A percentile compares a stretch with the other conserved stretches of the same genome.
Evolutionary conservation across 2,329 filamentous ascomycete genomes (phyloP).

Genomic region (Nigrospora osmanthi): DNA sequence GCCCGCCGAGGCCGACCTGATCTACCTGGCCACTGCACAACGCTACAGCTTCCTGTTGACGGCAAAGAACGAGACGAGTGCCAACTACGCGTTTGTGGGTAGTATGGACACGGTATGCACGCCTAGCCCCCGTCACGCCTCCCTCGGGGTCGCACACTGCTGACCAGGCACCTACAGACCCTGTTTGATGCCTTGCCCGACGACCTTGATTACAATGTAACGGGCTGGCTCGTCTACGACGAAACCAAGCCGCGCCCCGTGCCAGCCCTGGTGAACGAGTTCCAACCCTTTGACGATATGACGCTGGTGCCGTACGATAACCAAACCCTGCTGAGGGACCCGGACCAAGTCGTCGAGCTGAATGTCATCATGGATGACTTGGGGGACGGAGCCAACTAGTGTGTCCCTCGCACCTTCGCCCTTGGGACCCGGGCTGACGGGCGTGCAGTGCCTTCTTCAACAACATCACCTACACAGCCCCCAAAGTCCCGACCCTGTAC

Average conservation of each 20-base stretch:
- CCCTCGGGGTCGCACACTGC: neutral
- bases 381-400: slow-evolving; percentile 61
- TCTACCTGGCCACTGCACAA: slow-evolving; percentile 63
- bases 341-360: slow-evolving; percentile 57
- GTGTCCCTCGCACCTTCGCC: slow-evolving; percentile 14
- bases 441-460: slow-evolving; percentile 54
- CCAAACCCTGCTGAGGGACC: slow-evolving; percentile 48
- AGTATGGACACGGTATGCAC: slow-evolving; percentile 59
- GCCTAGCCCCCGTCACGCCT: neutral
- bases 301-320: slow-evolving; percentile 62
- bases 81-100: slow-evolving; percentile 60
- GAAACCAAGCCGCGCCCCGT: slow-evolving; percentile 33
- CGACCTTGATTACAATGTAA: slow-evolving; percentile 60
- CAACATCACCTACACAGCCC: slow-evolving; percentile 65
- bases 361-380: slow-evolving; percentile 61
- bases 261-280: slow-evolving; percentile 49
- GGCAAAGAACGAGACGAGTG: slow-evolving; percentile 50
- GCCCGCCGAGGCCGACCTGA: slow-evolving; percentile 47
- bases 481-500: slow-evolving; percentile 75
- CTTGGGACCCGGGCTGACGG: neutral
- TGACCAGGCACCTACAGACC: slow-evolving; percentile 28
- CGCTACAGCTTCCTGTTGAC: slow-evolving; percentile 56
- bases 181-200: slow-evolving; percentile 63
- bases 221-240: slow-evolving; percentile 57
- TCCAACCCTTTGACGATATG: slow-evolving; percentile 68